Base-by-base conservation (phyloP, 2,329 filamentous ascomycete species). In the Arthroderma uncinatum region DNA sequence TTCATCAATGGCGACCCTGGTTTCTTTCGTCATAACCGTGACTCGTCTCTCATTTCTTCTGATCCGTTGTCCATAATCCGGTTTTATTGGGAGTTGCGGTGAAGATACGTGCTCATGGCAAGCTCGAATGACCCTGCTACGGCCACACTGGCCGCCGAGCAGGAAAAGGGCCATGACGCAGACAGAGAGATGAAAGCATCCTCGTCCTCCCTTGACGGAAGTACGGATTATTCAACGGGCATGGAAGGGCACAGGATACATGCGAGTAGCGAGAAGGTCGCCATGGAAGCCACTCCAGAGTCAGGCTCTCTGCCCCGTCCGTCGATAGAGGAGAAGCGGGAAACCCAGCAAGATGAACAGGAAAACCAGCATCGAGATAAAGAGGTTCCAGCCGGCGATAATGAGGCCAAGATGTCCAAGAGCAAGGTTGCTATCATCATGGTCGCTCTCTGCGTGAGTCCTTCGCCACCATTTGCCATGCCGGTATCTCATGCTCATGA, bases 401-500 rank as follows among this genome's bases (percentile, higher is more conserved):
- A 28, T n/a, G 58, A 57, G 37, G 30, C 33, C 2, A 61, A 57
- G 42, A 54, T 59, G 56, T 52, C 55, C 4, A 61, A 58, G 55
- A 42, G 58, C 34, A 60, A 58, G 30, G 58, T 60, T 53, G 55
- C 57, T 54, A 28, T 61, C n/a, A 60, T 61, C 21, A 60, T 61
- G 50, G 54, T 56, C 10, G 60, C 60, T 36, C 58, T 61, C n/a
- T 59, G 60, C 33, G 60, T 61, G 47, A 53, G 56, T 60, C 25
- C 10, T 12, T 36, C 12, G 23, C 21, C 36, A 28, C 25, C 6
- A 42, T 16, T n/a, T 6, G 16, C 23, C 0, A 4, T 4, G 7
- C 5, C 23, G 12, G 25, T 7, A 7, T 48, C 1, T 37, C 42
- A 48, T 37, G n/a, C 16, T 58, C 33, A 42, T 42, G 16, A 21